phyloP scores from a whole-genome alignment of 2,329 filamentous ascomycete species.

The Ophiostoma pallidulum region DNA sequence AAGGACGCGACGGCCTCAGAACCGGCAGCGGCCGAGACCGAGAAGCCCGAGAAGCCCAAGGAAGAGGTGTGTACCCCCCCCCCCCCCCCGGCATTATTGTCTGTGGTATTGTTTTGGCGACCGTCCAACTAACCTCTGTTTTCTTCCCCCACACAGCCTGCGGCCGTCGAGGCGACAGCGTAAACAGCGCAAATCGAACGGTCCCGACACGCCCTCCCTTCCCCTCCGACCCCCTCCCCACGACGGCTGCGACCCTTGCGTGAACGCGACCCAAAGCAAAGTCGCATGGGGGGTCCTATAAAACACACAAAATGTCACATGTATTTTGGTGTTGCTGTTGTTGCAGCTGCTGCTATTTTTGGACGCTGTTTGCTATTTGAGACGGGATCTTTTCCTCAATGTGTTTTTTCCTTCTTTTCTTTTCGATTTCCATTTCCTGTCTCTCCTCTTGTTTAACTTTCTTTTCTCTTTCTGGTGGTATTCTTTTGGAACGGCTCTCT shows the following conservation, averaged over 20 bases:
- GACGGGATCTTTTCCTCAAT: too few species aligned
- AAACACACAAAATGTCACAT: too few species aligned
- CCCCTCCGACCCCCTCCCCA: too few species aligned
- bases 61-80: slow-evolving; percentile 9
- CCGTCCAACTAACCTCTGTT: not conserved
- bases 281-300: too few species aligned
- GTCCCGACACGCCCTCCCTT: too few species aligned
- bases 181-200: not conserved
- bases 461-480: not conserved
- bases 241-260: too few species aligned
- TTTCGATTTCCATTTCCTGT: too few species aligned
- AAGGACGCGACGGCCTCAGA: slow-evolving; percentile 26
- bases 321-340: not conserved
- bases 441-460: not conserved
- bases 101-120: not conserved
- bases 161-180: slow-evolving; percentile 15
- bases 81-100: not conserved
- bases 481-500: too few species aligned
- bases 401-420: not conserved
- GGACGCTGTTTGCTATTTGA: too few species aligned
- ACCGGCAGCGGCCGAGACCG: slow-evolving; percentile 3
- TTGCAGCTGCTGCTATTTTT: not conserved
- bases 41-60: slow-evolving; percentile 12
- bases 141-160: slow-evolving; percentile 10
- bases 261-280: too few species aligned